Conservation (phyloP, 371 early-diverging fungal genomes). For the Circinella umbellata region DNA sequence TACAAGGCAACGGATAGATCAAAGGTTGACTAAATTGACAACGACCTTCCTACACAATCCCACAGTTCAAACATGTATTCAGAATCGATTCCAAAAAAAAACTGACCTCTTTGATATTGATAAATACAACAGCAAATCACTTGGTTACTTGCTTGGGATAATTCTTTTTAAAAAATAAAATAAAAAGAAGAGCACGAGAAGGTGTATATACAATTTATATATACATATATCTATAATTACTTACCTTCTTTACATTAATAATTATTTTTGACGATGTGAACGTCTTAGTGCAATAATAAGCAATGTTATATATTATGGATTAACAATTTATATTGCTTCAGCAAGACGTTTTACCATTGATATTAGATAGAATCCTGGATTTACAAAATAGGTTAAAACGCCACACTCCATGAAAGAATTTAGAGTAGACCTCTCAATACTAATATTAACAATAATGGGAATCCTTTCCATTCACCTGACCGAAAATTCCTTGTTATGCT, state of each 20-base stretch:
- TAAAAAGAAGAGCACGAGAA: no score
- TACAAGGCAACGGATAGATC: conserved; percentile 96
- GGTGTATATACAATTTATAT: no score
- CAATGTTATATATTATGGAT: conserved; percentile 92
- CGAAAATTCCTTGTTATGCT: conserved; percentile 91
- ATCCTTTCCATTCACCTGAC: conserved; percentile 92
- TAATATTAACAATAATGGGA: conserved; percentile 98
- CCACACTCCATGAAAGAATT: conserved; percentile 99
- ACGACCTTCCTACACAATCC: conserved; percentile 99
- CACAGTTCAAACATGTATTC: conserved; percentile 99
- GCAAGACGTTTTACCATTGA: conserved; percentile 97
- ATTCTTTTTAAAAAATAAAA: no score
- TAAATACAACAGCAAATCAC: conserved; percentile 99
- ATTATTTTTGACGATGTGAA: conserved; percentile 99
- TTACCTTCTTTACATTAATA: conserved; percentile 92
- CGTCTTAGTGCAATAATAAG: conserved; percentile 99
- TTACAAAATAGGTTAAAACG: conserved; percentile 91
- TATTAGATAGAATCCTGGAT: conserved; percentile 90
- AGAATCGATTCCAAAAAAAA: conserved; percentile 90
- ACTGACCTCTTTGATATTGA: conserved; percentile 87
- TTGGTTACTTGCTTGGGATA: conserved; percentile 83
- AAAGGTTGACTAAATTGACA: conserved; percentile 99
- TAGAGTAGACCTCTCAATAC: conserved; percentile 99
- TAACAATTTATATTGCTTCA: conserved; percentile 83
- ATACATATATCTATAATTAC: conserved; percentile 11